Evolutionary conservation across 495 filamentous ascomycete genomes (phyloP).

Genomic region (Trichoderma virens): DNA sequence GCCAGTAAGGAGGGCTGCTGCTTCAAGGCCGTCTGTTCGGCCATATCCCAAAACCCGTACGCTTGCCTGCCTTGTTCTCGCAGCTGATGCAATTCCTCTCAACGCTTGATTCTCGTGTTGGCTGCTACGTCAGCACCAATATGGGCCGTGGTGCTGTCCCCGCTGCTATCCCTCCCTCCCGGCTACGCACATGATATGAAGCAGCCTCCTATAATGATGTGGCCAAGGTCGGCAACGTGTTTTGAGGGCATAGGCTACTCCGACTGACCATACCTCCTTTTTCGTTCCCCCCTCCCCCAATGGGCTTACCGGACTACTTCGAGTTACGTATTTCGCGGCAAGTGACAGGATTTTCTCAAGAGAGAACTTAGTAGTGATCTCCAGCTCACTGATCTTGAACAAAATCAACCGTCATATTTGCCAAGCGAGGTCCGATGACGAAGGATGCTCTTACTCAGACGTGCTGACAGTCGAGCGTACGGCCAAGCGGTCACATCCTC

Average conservation of each 20-base stretch:
- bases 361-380: not conserved
- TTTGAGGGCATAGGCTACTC: not conserved
- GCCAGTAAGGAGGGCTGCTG: not conserved
- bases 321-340: not conserved
- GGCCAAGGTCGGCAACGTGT: not conserved
- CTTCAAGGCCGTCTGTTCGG: not conserved
- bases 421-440: too few species aligned
- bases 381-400: too few species aligned
- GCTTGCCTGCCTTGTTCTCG: not conserved
- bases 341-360: not conserved
- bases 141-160: not conserved
- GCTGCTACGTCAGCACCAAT: not conserved
- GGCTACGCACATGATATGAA: slow-evolving; percentile 3
- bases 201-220: not conserved
- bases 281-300: not conserved
- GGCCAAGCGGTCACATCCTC: not conserved
- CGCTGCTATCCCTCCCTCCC: not conserved
- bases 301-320: not conserved
- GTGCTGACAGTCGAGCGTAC: not conserved
- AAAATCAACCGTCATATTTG: too few species aligned
- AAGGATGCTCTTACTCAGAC: not conserved
- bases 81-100: not conserved
- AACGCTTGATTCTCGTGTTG: not conserved
- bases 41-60: not conserved
- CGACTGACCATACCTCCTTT: not conserved